These are phyloP conservation scores for Annulohypoxylon maeteangense DNA, from an alignment of 495 filamentous ascomycete genomes.

Conservation along the genomic window DNA sequence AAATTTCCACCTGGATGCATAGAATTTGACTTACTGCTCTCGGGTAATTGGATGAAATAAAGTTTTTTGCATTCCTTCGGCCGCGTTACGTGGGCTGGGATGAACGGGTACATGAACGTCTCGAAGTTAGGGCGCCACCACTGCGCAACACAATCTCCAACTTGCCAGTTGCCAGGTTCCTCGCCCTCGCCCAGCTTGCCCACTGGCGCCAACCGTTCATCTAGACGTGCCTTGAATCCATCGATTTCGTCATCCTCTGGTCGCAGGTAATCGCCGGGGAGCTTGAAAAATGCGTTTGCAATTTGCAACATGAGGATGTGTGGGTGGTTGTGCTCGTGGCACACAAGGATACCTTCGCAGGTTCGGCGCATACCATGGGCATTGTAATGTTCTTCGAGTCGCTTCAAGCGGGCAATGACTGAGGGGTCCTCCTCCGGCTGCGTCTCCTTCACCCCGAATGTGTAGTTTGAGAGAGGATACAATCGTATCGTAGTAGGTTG, in stretches of 20 bases:
- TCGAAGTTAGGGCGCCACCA: slow-evolving; percentile 99
- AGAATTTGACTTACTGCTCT: slow-evolving; percentile 74
- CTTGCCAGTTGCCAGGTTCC: slow-evolving; percentile 91
- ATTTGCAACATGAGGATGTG: slow-evolving; percentile 99
- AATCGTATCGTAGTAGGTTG: slow-evolving; percentile 92
- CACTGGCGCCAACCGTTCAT: slow-evolving; percentile 91
- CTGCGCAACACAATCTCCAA: slow-evolving; percentile 92
- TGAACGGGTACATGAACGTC: slow-evolving; percentile 99
- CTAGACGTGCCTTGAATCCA: slow-evolving; percentile 91
- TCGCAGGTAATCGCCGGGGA: slow-evolving; percentile 95
- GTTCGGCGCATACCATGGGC: slow-evolving; percentile 95
- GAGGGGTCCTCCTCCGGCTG: slow-evolving; percentile 98
- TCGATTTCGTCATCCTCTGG: slow-evolving; percentile 89
- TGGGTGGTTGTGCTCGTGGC: slow-evolving; percentile 98
- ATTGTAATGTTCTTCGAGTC: slow-evolving; percentile 93
- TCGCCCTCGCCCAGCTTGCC: slow-evolving; percentile 87
- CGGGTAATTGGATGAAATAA: slow-evolving; percentile 93
- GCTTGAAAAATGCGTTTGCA: slow-evolving; percentile 98
- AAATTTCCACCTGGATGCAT: neutral
- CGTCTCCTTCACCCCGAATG: slow-evolving; percentile 96
- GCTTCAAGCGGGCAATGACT: slow-evolving; percentile 88
- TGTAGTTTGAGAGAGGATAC: slow-evolving; percentile 97
- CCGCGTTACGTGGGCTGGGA: slow-evolving; percentile 92
- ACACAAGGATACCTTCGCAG: slow-evolving; percentile 95
- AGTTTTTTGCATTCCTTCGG: slow-evolving; percentile 99